Base-by-base conservation (phyloP, 306 rosid genomes). In the Pueraria montana region DNA sequence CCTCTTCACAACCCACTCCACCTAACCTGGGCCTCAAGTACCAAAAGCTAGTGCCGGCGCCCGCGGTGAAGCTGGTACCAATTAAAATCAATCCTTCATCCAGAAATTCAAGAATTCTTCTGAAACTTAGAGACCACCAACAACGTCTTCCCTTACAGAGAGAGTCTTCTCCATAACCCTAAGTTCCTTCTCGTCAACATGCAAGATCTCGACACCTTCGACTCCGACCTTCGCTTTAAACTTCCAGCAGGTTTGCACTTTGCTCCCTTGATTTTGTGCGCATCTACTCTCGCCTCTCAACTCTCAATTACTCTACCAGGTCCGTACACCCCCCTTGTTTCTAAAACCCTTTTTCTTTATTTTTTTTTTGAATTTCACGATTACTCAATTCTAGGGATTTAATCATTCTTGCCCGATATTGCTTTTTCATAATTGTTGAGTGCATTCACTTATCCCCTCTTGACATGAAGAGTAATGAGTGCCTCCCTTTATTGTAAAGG, bases 301-400 rank as follows among this genome's bases (percentile, higher is more conserved):
- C 46, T 56, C 40, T 34, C 40, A 26, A 11, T 69, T 42, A n/a
- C 34, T 32, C 64, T n/a, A 1, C 18, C 76, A 72, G 77, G 72
- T 84, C 21, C 16, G 53, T 79, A 32, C 27, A 32, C n/a, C 11
- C 21, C 12, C 42, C 38, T 65, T 48, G 3, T 36, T 7, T 71
- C 52, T 20, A 21, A 68, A 26, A 64, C 52, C 72, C 13, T 58
- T 6, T 66, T 20, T 11, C 34, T n/a, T n/a, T n/a, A n/a, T n/a
- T n/a, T n/a, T n/a, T n/a, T n/a, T n/a, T n/a, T n/a, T n/a, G 11
- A 12, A 52, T 72, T 56, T 53, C 40, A 26, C 5, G 26, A 21
- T 30, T 40, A 16, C 12, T 45, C 11, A 26, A 24, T 72, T 46
- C 40, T 63, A 84, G 85, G 83, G 78, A 76, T 87, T 77, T 71